phyloP scores from a whole-genome alignment of 495 filamentous ascomycete species.

The Daldinia concentrica region DNA sequence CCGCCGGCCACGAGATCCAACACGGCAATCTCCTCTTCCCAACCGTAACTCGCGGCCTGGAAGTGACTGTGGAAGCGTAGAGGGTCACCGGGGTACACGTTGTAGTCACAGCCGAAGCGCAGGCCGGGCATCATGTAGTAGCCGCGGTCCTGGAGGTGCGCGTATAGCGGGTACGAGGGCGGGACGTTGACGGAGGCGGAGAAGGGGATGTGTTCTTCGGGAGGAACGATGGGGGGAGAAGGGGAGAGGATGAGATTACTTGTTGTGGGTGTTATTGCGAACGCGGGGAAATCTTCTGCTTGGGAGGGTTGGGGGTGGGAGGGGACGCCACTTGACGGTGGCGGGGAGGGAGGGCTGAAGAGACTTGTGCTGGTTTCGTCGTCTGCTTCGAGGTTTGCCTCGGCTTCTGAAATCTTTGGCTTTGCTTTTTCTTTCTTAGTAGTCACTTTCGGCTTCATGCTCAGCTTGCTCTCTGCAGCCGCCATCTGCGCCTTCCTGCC shows the following conservation, averaged over 20 bases:
- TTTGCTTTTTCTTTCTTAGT: slow-evolving; percentile 49
- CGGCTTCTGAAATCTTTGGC: slow-evolving; percentile 46
- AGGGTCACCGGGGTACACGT: slow-evolving; percentile 94
- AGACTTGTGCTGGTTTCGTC: slow-evolving; percentile 47
- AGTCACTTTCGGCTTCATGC: slow-evolving; percentile 17
- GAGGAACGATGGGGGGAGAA: not conserved
- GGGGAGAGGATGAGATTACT: slow-evolving; percentile 43
- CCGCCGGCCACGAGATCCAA: slow-evolving; percentile 87
- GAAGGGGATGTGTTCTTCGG: not conserved
- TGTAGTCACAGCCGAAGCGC: slow-evolving; percentile 89
- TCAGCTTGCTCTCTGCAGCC: slow-evolving; percentile 40
- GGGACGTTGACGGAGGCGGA: slow-evolving; percentile 40
- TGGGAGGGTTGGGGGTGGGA: not conserved
- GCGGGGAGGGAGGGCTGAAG: slow-evolving; percentile 53
- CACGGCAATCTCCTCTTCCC: slow-evolving; percentile 86
- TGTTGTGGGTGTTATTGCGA: slow-evolving; percentile 46
- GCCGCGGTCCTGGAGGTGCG: slow-evolving; percentile 76
- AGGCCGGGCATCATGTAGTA: slow-evolving; percentile 93
- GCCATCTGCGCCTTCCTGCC: slow-evolving; percentile 53
- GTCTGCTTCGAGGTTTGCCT: slow-evolving; percentile 36
- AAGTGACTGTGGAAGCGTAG: slow-evolving; percentile 96
- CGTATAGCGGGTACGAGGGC: slow-evolving; percentile 68
- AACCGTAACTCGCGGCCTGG: slow-evolving; percentile 76
- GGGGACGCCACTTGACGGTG: slow-evolving; percentile 19
- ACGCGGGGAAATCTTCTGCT: slow-evolving; percentile 27